Base-by-base conservation (phyloP, 306 rosid genomes). In the Rosa multiflora region DNA sequence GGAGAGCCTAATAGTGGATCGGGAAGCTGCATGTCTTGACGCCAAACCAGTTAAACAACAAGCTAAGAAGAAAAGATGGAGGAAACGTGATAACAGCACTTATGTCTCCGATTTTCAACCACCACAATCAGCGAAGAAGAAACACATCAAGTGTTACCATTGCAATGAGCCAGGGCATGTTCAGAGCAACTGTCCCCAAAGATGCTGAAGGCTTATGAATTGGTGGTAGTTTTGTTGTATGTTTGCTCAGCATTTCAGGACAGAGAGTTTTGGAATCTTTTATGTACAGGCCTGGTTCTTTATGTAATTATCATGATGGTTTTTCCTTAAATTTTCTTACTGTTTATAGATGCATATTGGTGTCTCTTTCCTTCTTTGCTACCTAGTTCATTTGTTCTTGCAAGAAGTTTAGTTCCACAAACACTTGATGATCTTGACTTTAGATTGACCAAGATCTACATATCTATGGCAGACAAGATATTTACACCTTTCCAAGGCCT, bases 1-100 rank as follows among this genome's bases (percentile, higher is more conserved):
- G 20, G 81, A 77, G 76, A 58, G 39, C 56, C 53, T 86, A 48
- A 83, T 70, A 81, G 79, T 40, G 23, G 55, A 61, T n/a, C 21
- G 72, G 64, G 40, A 40, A 67, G 72, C 49, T 40, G 48, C 14
- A 67, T n/a, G 29, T 40, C 47, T 18, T 67, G 69, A 73, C 29
- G 39, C 49, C 63, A 20, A 6, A 48, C 70, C 72, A 8, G 12
- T 40, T 13, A 58, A 58, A 58, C 64, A 58, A 58, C 64, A 58
- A 58, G 48, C 26, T 40, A n/a, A 67, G 49, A 67, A 40, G 49
- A 67, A 42, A 56, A 14, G 44, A 26, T 56, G 44, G 81, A 49
- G n/a, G 15, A 20, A 42, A 4, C 49, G 29, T 9, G 70, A 66
- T 37, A 5, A 40, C 40, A 26, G 32, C 67, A 23, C 67, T 5